Base-by-base conservation (phyloP, 2,329 filamentous ascomycete species). In the Colletotrichum eleusines region DNA sequence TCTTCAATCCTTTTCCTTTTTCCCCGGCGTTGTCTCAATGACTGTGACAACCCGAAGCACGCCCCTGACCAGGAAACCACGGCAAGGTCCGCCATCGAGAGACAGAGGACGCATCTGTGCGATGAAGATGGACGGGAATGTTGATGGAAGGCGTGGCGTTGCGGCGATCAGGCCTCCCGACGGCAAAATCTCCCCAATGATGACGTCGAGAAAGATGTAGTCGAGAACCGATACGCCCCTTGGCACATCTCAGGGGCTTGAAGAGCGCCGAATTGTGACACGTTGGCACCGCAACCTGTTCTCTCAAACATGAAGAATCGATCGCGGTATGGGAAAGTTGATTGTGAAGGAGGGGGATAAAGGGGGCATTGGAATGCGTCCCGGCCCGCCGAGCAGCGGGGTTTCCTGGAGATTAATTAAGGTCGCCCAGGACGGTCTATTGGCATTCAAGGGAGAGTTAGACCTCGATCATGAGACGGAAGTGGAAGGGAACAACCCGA, bases 371-470 rank as follows among this genome's bases (percentile, higher is more conserved):
- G 68, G 68, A 44, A 71, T 68, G 68, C 64, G 58, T 48, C 38
- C 38, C 11, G 23, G 35, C 40, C 40, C 44, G 50, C 68, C 35
- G 63, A 61, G 68, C 35, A 35, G 67, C 68, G 54, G 58, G 16
- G 23, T 23, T 67, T 68, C 51, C 57, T 71, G 68, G 68, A 68
- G 58, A 71, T 71, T 70, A 33, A 46, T 71, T 51, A 48, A 48
- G 53, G 54, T 60, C 60, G 57, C 42, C 58, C 35, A 58, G 68
- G 64, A 59, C 54, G 35, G 16, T 48, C 31, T 48, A 67, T 38
- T 68, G 68, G 68, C 66, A 48, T 51, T 51, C 44, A 71, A 71
- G 68, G 68, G 64, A 71, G 58, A 46, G 63, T 53, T 51, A 71
- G 64, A 68, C 68, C 66, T 35, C 14, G 33, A 23, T 11, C 5